phyloP scores from a whole-genome alignment of 163 green algal species.

The Scenedesmus sp. region DNA sequence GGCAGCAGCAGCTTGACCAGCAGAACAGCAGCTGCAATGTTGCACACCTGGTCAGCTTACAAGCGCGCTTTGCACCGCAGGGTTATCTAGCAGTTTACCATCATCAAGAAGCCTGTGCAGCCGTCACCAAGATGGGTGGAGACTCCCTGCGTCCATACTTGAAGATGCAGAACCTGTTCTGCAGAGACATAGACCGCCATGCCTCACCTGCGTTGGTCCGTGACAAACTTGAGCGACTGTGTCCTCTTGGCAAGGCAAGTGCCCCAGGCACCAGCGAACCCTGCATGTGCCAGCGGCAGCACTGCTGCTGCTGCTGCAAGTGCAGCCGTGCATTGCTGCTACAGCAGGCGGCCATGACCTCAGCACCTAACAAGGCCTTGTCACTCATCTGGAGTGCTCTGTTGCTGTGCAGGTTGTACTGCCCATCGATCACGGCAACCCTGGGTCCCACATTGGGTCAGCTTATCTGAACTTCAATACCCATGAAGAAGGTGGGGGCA shows the following conservation, averaged over 20 bases:
- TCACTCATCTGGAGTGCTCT: background rate
- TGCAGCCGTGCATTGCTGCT: background rate
- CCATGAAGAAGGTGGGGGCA: constrained; percentile 18
- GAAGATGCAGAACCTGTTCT: constrained; percentile 47
- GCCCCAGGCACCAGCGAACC: background rate
- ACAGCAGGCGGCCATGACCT: background rate
- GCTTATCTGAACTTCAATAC: constrained; percentile 46
- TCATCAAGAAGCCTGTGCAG: background rate
- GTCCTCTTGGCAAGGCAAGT: constrained; percentile 9
- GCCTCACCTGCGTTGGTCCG: background rate
- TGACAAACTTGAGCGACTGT: background rate
- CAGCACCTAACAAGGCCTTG: background rate
- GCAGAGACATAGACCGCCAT: constrained; percentile 34
- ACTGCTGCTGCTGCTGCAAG: background rate
- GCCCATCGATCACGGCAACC: constrained; percentile 13
- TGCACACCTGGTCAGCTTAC: background rate
- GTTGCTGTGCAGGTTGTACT: constrained; percentile 7
- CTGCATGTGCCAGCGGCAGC: background rate
- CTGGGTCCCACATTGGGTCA: background rate
- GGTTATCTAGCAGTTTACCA: background rate
- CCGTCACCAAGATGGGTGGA: background rate
- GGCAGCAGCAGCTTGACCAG: constrained; percentile 9
- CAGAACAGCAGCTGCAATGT: constrained; percentile 14
- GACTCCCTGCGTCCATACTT: constrained; percentile 24
- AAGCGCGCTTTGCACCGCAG: background rate